These are phyloP conservation scores for Tolypocladium endophyticum DNA, from an alignment of 2,329 filamentous ascomycete genomes.

Conservation along the genomic window DNA sequence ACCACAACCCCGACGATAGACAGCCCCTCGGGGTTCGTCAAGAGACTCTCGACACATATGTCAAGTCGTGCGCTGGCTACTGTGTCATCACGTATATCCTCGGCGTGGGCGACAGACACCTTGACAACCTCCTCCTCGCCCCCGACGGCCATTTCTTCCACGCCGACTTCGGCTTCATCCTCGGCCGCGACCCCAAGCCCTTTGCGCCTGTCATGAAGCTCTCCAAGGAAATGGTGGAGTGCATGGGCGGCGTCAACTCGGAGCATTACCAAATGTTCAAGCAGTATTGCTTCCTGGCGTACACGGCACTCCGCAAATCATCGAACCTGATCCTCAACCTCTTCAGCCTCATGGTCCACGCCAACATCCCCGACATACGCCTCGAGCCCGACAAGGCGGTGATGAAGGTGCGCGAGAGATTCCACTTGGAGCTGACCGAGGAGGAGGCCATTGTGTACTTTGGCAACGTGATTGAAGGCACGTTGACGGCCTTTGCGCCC, in stretches of 20 bases:
- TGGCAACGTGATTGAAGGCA: constrained; percentile 83
- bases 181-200: constrained; percentile 92
- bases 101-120: constrained; percentile 88
- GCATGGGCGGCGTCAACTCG: constrained; percentile 80
- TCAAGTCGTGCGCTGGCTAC: constrained; percentile 93
- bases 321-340: constrained; percentile 88
- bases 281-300: constrained; percentile 92
- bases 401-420: constrained; percentile 86
- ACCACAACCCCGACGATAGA: constrained; percentile 77
- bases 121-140: constrained; percentile 87
- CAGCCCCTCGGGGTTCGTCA: constrained; percentile 80
- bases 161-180: constrained; percentile 95
- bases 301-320: constrained; percentile 80
- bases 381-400: constrained; percentile 90
- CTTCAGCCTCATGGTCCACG: constrained; percentile 94
- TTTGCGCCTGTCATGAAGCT: constrained; percentile 97
- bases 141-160: constrained; percentile 96
- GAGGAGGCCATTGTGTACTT: constrained; percentile 86
- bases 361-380: constrained; percentile 91
- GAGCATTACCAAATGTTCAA: constrained; percentile 83
- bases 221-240: constrained; percentile 96
- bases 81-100: constrained; percentile 98
- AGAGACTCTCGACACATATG: constrained; percentile 88
- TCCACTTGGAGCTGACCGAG: constrained; percentile 83
- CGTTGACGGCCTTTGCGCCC: constrained; percentile 78